phyloP scores from a whole-genome alignment of 768 basidiomycete species.

The Xerocomellus intermedius region DNA sequence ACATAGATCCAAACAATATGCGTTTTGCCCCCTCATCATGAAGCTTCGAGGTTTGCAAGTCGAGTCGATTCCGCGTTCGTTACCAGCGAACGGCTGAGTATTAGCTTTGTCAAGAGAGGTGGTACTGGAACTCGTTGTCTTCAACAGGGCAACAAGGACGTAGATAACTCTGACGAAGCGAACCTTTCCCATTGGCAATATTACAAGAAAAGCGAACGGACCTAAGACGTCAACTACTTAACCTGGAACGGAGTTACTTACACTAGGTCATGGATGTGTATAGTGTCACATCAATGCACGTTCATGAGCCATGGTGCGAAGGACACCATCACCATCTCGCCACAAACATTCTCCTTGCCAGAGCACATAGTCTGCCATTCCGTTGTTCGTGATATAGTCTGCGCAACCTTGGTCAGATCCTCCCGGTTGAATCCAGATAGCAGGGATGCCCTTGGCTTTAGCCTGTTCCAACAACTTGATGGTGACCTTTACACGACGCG shows the following conservation, averaged over 20 bases:
- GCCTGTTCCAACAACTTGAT: slow-evolving; percentile 64
- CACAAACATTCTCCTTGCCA: slow-evolving; percentile 84
- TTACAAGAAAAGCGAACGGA: background rate
- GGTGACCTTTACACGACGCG: slow-evolving; percentile 54
- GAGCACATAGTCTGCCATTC: slow-evolving; percentile 65
- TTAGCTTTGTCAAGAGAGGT: no score
- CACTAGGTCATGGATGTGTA: background rate
- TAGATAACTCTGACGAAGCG: background rate
- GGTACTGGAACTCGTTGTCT: background rate
- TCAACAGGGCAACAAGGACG: background rate
- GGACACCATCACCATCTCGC: slow-evolving; percentile 65
- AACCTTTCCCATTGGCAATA: background rate
- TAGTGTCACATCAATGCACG: slow-evolving; percentile 18
- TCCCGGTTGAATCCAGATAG: slow-evolving; percentile 89
- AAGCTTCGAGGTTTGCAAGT: background rate
- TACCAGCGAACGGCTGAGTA: background rate
- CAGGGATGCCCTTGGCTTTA: slow-evolving; percentile 65
- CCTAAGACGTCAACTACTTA: background rate
- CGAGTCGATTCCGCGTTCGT: background rate
- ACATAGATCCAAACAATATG: background rate
- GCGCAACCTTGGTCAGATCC: slow-evolving; percentile 68
- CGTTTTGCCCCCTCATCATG: background rate
- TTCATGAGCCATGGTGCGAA: slow-evolving; percentile 23
- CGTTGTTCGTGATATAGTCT: slow-evolving; percentile 63
- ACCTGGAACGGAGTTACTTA: background rate